Evolutionary conservation across 257 asterid genomes (phyloP), one percentile per base, ranked within the genome.

Genomic region (Solanum bulbocastanum): DNA sequence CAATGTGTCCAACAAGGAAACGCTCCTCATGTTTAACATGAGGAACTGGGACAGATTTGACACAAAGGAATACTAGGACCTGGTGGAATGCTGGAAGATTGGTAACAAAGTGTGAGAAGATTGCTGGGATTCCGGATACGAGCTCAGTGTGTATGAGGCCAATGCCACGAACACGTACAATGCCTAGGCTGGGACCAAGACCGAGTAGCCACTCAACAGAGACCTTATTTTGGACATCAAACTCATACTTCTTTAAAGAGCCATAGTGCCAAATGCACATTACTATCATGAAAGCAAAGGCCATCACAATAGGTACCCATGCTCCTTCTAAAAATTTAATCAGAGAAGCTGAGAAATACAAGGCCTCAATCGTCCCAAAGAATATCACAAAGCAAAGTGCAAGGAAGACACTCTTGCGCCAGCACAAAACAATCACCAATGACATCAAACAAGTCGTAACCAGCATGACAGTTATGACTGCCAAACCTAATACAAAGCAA

Each of bases 401-500:
- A 2, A 95, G 89, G 89, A 95, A 4, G 8, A 96, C 91, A 58
- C 89, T 93, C 88, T 69, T 90, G 93, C 93, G 93, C 99, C 99
- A 96, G 90, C 99, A 96, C 18, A 96, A 46, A 42, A 96, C 96
- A 25, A 96, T 95, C 30, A 96, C 95, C 13, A 96, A 94, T 20
- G 99, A 96, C 99, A 95, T 96, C 93, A 96, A 87, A 90, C 98
- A 96, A 16, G 99, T 96, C 1, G 99, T 96, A 25, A 96, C 99
- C 76, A 96, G 95, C 99, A 96, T 96, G 69, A 96, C 98, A 3
- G 99, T 95, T 88, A 96, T 95, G 36, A 95, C 98, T 11, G 99
- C 99, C 91, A 96, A 88, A 83, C 99, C 99, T 96, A 92, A 89
- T 84, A 6, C 10, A 15, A 25, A 36, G 73, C 25, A 86, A 85